phyloP scores from a whole-genome alignment of 73 alveolate species.

The Paramecium caudatum region DNA sequence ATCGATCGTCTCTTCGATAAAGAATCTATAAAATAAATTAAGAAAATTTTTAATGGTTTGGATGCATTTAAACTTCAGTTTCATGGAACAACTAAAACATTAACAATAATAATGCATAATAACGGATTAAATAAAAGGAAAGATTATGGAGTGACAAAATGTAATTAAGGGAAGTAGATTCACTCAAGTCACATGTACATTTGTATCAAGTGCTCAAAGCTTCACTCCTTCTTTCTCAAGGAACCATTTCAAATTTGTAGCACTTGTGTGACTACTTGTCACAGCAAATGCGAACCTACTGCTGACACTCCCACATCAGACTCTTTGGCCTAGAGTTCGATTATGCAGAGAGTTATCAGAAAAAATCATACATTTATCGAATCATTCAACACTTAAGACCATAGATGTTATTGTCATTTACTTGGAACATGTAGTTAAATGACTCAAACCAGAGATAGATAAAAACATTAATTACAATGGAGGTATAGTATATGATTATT shows the following conservation, averaged over 20 bases:
- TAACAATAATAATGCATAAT: background rate
- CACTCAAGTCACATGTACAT: slow-evolving; percentile 35
- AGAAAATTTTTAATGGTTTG: background rate
- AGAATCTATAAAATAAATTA: background rate
- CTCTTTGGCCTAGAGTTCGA: background rate
- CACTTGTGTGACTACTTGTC: slow-evolving; percentile 16
- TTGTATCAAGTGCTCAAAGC: slow-evolving; percentile 1
- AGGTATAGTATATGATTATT: background rate
- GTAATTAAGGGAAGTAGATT: slow-evolving; percentile 32
- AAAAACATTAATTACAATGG: background rate
- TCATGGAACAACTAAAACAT: background rate
- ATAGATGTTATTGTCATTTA: slow-evolving; percentile 15
- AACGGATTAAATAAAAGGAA: background rate
- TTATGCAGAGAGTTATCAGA: background rate
- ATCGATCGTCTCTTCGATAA: slow-evolving; percentile 31
- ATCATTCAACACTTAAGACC: background rate
- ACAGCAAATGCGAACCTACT: background rate
- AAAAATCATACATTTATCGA: slow-evolving; percentile 2
- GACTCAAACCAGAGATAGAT: background rate
- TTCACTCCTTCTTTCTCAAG: slow-evolving; percentile 3
- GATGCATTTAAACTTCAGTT: background rate
- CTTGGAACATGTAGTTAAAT: background rate
- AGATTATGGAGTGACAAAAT: slow-evolving; percentile 24
- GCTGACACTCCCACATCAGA: background rate
- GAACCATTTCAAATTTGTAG: slow-evolving; percentile 14